Conservation (phyloP, 1,284 basidiomycete species). For the Gomphus sp. region DNA sequence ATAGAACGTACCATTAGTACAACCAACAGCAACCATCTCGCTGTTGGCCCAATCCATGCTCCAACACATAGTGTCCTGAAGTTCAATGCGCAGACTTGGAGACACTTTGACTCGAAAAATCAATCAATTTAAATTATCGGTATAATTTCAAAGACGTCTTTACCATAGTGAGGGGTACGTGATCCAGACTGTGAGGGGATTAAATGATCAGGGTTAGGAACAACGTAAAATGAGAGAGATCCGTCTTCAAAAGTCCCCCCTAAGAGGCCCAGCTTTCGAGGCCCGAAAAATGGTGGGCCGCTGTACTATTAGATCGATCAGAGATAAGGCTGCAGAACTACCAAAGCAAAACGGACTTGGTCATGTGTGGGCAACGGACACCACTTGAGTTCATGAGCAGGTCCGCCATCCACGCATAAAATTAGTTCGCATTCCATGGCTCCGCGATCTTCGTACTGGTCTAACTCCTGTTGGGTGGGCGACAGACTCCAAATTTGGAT, state of each 20-base stretch:
- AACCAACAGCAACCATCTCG: constrained; percentile 67
- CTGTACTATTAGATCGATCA: neutral
- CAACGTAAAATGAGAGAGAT: constrained; percentile 60
- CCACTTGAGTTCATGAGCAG: constrained; percentile 77
- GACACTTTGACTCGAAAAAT: constrained; percentile 41
- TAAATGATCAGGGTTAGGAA: constrained; percentile 67
- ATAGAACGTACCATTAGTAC: constrained; percentile 60
- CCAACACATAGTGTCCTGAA: constrained; percentile 65
- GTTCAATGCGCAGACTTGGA: constrained; percentile 59
- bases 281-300: constrained; percentile 11
- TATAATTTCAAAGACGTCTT: constrained; percentile 11
- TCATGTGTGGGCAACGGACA: constrained; percentile 80
- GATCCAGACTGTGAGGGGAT: constrained; percentile 18
- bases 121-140: neutral
- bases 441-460: constrained; percentile 22
- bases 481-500: constrained; percentile 61
- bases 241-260: constrained; percentile 82
- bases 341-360: constrained; percentile 19
- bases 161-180: constrained; percentile 33
- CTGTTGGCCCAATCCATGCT: constrained; percentile 84
- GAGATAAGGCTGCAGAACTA: neutral
- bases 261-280: constrained; percentile 72
- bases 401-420: constrained; percentile 67
- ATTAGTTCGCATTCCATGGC: constrained; percentile 63
- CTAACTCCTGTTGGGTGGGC: constrained; percentile 12